Percentiles rank a stretch among this genome's conserved stretches.
phyloP scores from a whole-genome alignment of 2,329 filamentous ascomycete species.

The Diaporthe longicolla region DNA sequence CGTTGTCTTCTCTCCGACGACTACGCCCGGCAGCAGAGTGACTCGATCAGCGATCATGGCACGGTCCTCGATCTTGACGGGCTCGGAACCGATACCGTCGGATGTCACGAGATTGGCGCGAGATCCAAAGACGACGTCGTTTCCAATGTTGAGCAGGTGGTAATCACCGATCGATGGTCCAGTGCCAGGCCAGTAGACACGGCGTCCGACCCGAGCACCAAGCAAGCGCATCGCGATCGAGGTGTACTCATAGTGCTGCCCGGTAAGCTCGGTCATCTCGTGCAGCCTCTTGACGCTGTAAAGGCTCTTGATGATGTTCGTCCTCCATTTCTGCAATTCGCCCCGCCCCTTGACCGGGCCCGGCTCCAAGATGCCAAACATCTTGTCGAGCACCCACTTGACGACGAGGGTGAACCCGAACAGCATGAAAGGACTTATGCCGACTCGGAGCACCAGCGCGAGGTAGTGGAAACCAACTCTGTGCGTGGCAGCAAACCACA shows the following conservation, averaged over 20 bases:
- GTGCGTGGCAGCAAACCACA: slow-evolving; percentile 63
- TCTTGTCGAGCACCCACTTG: slow-evolving; percentile 56
- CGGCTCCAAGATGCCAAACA: slow-evolving; percentile 56
- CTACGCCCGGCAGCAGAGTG: slow-evolving; percentile 64
- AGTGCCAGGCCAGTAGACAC: slow-evolving; percentile 71
- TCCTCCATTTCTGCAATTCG: slow-evolving; percentile 59
- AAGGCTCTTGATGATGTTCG: slow-evolving; percentile 59
- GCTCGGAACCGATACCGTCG: slow-evolving; percentile 64
- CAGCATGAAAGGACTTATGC: slow-evolving; percentile 60
- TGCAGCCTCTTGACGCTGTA: slow-evolving; percentile 61
- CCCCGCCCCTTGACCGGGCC: slow-evolving; percentile 51
- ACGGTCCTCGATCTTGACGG: slow-evolving; percentile 61
- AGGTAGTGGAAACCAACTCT: slow-evolving; percentile 66
- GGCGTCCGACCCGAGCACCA: slow-evolving; percentile 66
- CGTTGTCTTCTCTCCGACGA: slow-evolving; percentile 62
- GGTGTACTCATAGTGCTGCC: slow-evolving; percentile 68
- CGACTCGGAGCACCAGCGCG: slow-evolving; percentile 57
- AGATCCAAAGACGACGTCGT: slow-evolving; percentile 73
- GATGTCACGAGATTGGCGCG: slow-evolving; percentile 67
- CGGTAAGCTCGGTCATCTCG: slow-evolving; percentile 65
- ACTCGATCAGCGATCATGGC: slow-evolving; percentile 72
- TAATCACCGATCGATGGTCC: slow-evolving; percentile 68
- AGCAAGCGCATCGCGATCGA: slow-evolving; percentile 64
- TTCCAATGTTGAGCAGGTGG: slow-evolving; percentile 67
- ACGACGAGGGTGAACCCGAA: slow-evolving; percentile 59